Evolutionary conservation across 1,284 basidiomycete species (phyloP).

Genomic region (Microbotryomycetes sp.): DNA sequence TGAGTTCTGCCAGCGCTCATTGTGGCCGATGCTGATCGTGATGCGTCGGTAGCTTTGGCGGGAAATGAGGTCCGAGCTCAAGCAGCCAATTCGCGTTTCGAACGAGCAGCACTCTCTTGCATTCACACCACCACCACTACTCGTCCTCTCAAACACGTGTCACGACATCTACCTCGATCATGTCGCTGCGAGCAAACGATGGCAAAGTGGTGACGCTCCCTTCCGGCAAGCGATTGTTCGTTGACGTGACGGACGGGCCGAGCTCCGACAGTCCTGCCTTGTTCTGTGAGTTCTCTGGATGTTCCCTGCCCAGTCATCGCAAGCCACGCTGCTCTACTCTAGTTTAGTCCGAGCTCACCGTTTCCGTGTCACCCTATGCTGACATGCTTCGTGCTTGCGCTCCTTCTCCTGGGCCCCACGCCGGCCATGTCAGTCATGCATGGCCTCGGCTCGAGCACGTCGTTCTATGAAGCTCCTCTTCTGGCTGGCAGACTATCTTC

Average conservation of each 20-base stretch:
- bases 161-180: not conserved
- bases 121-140: not conserved
- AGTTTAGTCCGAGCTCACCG: too few relatives aligned
- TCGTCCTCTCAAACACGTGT: not conserved
- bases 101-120: not conserved
- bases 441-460: conserved; percentile 21
- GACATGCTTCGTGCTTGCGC: not conserved
- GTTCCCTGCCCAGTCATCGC: not conserved
- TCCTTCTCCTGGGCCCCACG: not conserved
- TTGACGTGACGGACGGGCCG: conserved; percentile 4
- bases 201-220: conserved; percentile 4
- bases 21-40: not conserved
- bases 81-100: too few relatives aligned
- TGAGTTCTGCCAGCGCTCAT: not conserved
- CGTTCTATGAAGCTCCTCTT: conserved; percentile 18
- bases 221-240: conserved; percentile 17
- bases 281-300: conserved; percentile 11
- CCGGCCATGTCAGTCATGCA: conserved; percentile 13
- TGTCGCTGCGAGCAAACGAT: conserved; percentile 4
- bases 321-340: too few relatives aligned
- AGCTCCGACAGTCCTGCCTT: conserved; percentile 4
- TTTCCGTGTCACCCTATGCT: too few relatives aligned
- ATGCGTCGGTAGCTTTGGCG: too few relatives aligned
- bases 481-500: not conserved
- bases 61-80: not conserved